Conservation (phyloP, 2,329 filamentous ascomycete genomes). For the Tolypocladium ovalisporum region DNA sequence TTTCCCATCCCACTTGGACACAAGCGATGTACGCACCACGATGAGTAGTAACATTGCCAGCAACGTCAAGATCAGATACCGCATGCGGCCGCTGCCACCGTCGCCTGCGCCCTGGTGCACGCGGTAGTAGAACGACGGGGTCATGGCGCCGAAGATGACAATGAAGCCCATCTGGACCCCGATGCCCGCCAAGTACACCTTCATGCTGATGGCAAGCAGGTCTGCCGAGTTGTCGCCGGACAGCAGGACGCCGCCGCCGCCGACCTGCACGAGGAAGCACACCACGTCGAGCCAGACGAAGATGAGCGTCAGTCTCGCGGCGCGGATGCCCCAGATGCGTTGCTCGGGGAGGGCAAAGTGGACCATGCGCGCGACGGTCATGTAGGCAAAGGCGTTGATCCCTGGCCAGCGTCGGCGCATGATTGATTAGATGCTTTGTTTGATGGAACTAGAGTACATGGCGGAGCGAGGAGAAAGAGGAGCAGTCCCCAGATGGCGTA, state of each 20-base stretch:
- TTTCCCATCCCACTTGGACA: neutral
- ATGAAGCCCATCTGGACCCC: conserved; percentile 25
- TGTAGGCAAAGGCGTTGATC: conserved; percentile 34
- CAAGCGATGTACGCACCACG: conserved; percentile 12
- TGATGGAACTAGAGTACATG: conserved; percentile 16
- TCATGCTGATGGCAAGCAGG: conserved; percentile 21
- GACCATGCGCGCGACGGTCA: conserved; percentile 29
- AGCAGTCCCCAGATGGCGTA: conserved; percentile 20
- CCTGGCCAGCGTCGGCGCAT: conserved; percentile 12
- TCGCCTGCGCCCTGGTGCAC: conserved; percentile 11
- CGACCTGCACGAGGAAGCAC: conserved; percentile 33
- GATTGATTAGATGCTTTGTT: neutral
- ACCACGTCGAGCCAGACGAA: conserved; percentile 38
- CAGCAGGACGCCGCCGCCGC: conserved; percentile 27
- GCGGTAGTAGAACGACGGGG: conserved; percentile 21
- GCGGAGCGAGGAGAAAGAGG: conserved; percentile 28
- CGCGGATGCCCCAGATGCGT: conserved; percentile 22
- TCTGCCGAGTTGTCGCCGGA: conserved; percentile 11
- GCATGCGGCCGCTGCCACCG: conserved; percentile 16
- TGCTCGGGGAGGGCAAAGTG: conserved; percentile 26
- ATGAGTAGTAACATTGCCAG: conserved; percentile 23
- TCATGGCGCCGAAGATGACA: conserved; percentile 23
- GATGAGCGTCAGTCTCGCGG: conserved; percentile 26
- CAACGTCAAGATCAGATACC: conserved; percentile 21
- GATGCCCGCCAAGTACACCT: conserved; percentile 28